Base-by-base conservation (phyloP, 257 asterid genomes). In the Fraxinus americana region DNA sequence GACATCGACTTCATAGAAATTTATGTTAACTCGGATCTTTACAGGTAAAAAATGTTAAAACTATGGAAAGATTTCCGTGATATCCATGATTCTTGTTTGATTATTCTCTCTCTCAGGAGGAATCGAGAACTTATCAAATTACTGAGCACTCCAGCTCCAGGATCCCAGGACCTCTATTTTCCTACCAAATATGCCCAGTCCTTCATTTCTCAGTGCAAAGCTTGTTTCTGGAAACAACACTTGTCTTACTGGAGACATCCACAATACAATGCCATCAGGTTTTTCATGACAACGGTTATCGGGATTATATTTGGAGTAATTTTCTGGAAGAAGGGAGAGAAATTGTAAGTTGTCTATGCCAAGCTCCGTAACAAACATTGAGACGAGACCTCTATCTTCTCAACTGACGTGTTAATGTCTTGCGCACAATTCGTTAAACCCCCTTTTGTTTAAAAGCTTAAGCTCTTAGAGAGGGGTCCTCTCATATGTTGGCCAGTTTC, bases 251-350 rank as follows among this genome's bases (percentile, higher is more conserved):
- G 66, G 66, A 57, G 66, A 57, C 66, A 57, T 57, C 2, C 66
- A 57, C 66, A 57, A n/a, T 57, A 57, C 66, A 57, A 57, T n/a
- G 66, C 66, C 66, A 19, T n/a, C 66, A 57, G 66, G 66, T 57
- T 57, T 57, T 57, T 57, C 66, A 57, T 57, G 66, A 57, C 66
- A 57, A 57, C 66, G 12, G 29, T 57, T 57, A 57, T 57, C 29
- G 66, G 66, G 66, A 7, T 57, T 57, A 57, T 57, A 57, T 57
- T 57, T 21, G 66, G 66, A n/a, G 29, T 57, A 57, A n/a, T 57
- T 57, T 57, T 57, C 29, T 57, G 66, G 66, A 19, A 57, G 6
- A 57, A 57, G 29, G 66, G 66, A 57, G 29, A 57, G 66, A 57
- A 57, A 57, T n/a, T 57, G 66, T 57, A 57, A 57, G 66, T 57